phyloP scores from a whole-genome alignment of 306 rosid genomes.

The Nissolia schottii region DNA sequence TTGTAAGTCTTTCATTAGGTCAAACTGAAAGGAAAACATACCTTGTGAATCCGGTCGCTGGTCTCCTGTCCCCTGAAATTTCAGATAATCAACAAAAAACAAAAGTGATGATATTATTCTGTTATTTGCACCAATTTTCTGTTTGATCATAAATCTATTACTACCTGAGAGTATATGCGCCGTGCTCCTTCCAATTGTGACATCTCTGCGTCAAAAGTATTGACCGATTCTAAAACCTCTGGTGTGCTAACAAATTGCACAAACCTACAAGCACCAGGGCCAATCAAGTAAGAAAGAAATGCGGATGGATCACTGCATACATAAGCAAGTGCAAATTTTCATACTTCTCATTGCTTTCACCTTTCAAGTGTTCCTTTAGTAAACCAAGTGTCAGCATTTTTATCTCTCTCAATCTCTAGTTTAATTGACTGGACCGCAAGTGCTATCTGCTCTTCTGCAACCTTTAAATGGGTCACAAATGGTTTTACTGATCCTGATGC shows the following conservation, averaged over 20 bases:
- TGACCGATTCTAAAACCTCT: slow-evolving; percentile 81
- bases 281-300: slow-evolving; percentile 17
- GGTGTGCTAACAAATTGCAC: slow-evolving; percentile 90
- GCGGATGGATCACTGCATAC: slow-evolving; percentile 1
- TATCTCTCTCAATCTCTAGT: slow-evolving; percentile 65
- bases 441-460: slow-evolving; percentile 83
- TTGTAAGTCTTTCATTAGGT: not conserved
- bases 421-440: slow-evolving; percentile 64
- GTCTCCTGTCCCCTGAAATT: slow-evolving; percentile 71
- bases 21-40: slow-evolving; percentile 33
- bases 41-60: slow-evolving; percentile 62
- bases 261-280: slow-evolving; percentile 50
- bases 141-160: not conserved
- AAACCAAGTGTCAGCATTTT: slow-evolving; percentile 73
- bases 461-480: slow-evolving; percentile 78
- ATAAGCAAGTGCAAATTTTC: not conserved
- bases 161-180: slow-evolving; percentile 82
- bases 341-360: slow-evolving; percentile 32
- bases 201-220: slow-evolving; percentile 81
- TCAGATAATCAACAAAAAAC: slow-evolving; percentile 28
- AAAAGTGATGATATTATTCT: not conserved
- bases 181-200: slow-evolving; percentile 88
- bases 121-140: slow-evolving; percentile 12
- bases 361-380: slow-evolving; percentile 98
- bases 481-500: slow-evolving; percentile 91